These are phyloP conservation scores for Eremochloa ophiuroides DNA, from an alignment of 176 grass and related monocot genomes.

Conservation along the genomic window DNA sequence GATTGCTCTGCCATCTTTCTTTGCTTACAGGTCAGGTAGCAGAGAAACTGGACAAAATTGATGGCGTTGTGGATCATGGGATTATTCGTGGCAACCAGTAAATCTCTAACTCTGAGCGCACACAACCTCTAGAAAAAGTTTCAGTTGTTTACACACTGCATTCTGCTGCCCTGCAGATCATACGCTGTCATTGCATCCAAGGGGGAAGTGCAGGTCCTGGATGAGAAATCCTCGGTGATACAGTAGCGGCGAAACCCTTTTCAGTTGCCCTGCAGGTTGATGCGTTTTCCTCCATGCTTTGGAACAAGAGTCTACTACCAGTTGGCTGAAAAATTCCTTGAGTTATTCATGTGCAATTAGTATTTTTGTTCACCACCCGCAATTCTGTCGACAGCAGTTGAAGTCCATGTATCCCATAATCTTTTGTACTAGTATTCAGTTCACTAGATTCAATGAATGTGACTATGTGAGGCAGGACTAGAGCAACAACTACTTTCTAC, in stretches of 20 bases:
- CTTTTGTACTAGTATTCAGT: background rate
- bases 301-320: background rate
- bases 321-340: conserved; percentile 1
- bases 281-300: background rate
- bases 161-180: conserved; percentile 40
- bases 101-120: conserved; percentile 12
- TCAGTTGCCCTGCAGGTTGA: background rate
- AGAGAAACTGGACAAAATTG: conserved; percentile 57
- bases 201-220: conserved; percentile 58
- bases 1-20: background rate
- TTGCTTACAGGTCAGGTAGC: conserved; percentile 62
- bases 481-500: background rate
- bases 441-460: background rate
- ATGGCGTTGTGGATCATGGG: conserved; percentile 80
- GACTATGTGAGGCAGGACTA: background rate
- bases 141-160: background rate
- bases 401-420: background rate
- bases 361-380: background rate
- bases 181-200: conserved; percentile 60
- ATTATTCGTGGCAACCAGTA: conserved; percentile 60
- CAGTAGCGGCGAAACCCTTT: background rate
- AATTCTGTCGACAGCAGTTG: background rate
- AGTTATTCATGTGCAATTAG: background rate
- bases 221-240: conserved; percentile 47
- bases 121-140: background rate